Base-by-base conservation (phyloP, 1,139 yeast genomes). In the Citeromyces siamensis region DNA sequence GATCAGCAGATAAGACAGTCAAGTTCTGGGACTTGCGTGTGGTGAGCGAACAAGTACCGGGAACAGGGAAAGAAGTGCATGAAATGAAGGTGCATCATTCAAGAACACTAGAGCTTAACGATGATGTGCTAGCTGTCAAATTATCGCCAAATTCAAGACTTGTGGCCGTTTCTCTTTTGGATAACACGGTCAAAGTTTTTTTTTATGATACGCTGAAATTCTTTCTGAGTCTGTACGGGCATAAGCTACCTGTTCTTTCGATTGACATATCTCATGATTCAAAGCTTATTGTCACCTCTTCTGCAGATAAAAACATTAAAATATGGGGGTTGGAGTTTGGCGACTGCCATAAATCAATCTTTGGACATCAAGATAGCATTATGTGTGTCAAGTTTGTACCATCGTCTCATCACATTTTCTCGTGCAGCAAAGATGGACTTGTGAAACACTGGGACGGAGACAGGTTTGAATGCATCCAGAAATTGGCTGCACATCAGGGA, bases 321-420 rank as follows among this genome's bases (percentile, higher is more conserved):
- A 81, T 90, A 41, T 90, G 99, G 99, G 99, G 99, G 36, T 64
- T 93, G 42, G 98, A 90, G 56, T 90, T 90, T 56, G 99, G 99
- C 58, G 99, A 90, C 58, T 90, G 98, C 64, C 98, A 90, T 58
- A 81, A 80, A 55, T 88, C 97, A 3, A 75, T 90, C 23, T 90
- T 93, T 56, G 99, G 94, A 1, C 99, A 90, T 53, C 95, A 86
- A 52, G 99, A 90, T 55, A 79, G 95, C 4, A 82, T 90, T 42
- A 84, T 90, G 94, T 70, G 71, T 46, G 95, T 88, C 26, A 71
- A 64, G 42, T 90, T 90, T 51, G 71, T 86, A 42, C 93, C 94
- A 2, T 79, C 76, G 13, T 68, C 83, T 9, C 95, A 88, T 55
- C 75, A 88, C 56, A 86, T 93, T 56, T 83, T 93, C 58, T 81